Evolutionary conservation across 257 asterid species (phyloP), one percentile per base, ranked within the genome.

Genomic region (Coffea canephora): DNA sequence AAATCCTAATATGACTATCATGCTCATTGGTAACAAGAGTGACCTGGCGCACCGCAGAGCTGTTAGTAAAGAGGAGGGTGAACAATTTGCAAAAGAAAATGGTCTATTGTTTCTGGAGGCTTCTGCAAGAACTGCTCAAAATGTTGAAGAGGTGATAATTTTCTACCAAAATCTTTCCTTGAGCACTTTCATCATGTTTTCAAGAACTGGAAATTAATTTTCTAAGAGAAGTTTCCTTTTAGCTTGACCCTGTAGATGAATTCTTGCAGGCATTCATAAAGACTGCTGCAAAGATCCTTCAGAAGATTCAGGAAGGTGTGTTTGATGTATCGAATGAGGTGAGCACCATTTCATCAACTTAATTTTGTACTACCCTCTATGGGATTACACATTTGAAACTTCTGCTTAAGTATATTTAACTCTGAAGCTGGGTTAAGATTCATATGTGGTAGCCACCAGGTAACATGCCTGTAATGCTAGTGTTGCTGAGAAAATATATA

Each of bases 51-150:
- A 89, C 71, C 81, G 95, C 79, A 89, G 96, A 81, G 96, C 95
- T 80, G 94, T 91, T 46, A 91, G 91, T 82, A 93, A 88, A 82
- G 97, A 91, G 87, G 96, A 93, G 77, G 97, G 95, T n/a, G 97
- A 91, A 66, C 96, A 91, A 69, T 93, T 93, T 88, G 96, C 96
- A 59, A 90, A 89, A 83, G 93, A 92, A 83, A 87, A 92, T 69
- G 96, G 96, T 59, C 94, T 92, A 77, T 73, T 89, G 64, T 92
- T 92, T 85, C 21, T 92, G 82, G 97, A 91, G 82, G 91, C 91
- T 23, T 92, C 94, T 77, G 96, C 97, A 62, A 91, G 94, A 88
- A 91, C 97, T 61, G 92, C 93, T n/a, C 95, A 90, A 80, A 92
- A 90, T 83, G 96, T 92, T 18, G 95, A 92, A 83, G 93, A 90